Evolutionary conservation across 2,329 filamentous ascomycete species (phyloP).

Genomic region (Fusarium sp.): DNA sequence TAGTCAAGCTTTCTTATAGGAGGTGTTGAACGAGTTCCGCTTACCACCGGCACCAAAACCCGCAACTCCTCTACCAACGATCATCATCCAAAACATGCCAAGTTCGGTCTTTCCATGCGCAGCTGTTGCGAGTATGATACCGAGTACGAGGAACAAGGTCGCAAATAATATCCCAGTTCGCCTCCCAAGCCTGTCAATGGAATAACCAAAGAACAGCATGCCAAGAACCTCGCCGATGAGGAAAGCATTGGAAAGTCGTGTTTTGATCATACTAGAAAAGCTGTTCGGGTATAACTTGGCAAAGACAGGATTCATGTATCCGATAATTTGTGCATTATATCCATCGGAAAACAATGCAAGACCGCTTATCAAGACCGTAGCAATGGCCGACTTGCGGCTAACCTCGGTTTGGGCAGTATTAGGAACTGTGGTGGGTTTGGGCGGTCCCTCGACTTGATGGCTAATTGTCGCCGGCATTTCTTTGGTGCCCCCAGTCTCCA

Average conservation of each 20-base stretch:
- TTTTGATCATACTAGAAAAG: constrained; percentile 3
- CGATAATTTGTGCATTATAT: constrained; percentile 5
- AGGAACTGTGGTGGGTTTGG: background rate
- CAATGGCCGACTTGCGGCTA: background rate
- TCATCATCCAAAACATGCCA: constrained; percentile 15
- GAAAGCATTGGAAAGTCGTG: constrained; percentile 6
- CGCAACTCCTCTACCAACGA: background rate
- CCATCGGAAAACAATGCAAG: constrained; percentile 2
- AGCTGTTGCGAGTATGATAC: background rate
- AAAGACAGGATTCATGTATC: constrained; percentile 4
- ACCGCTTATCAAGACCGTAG: background rate
- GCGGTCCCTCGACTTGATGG: background rate
- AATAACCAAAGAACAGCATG: constrained; percentile 1
- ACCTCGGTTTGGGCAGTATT: no score
- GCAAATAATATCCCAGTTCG: constrained; percentile 2
- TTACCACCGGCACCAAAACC: constrained; percentile 6
- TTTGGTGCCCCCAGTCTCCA: background rate
- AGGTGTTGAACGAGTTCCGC: fast-evolving
- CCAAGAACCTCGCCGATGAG: constrained; percentile 6
- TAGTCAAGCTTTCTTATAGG: fast-evolving
- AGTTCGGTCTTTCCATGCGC: background rate
- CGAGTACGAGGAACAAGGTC: background rate
- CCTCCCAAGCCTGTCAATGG: background rate
- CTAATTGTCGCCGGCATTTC: background rate
- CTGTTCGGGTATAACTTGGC: background rate